A percentile compares a stretch with the other conserved stretches of the same genome.
Conservation (phyloP, 192 early-diverging fungal genomes). For the Spizellomyces punctatus region DNA sequence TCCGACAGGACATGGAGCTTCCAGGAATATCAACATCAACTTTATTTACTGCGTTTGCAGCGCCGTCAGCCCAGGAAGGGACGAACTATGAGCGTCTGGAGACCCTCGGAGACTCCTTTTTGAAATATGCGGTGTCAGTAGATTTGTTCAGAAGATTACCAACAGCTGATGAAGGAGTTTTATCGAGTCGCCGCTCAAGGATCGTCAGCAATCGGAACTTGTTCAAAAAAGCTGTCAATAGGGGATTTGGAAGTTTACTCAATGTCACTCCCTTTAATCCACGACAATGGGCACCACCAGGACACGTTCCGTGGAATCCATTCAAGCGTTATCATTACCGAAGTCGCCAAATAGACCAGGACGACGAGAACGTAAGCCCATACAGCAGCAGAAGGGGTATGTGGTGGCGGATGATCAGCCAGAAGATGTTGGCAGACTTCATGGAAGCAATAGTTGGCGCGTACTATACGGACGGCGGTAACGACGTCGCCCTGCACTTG, state of each 20-base stretch:
- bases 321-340: background rate
- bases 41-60: constrained; percentile 65
- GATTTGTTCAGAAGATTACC: constrained; percentile 73
- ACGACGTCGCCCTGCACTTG: constrained; percentile 29
- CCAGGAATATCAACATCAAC: constrained; percentile 27
- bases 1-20: constrained; percentile 19
- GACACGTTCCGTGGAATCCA: background rate
- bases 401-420: constrained; percentile 50
- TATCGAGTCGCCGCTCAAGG: constrained; percentile 69
- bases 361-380: constrained; percentile 28
- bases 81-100: constrained; percentile 88
- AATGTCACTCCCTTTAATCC: constrained; percentile 64
- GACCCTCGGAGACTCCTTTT: constrained; percentile 83
- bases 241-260: constrained; percentile 63
- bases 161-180: constrained; percentile 73
- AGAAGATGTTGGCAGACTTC: constrained; percentile 86
- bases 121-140: constrained; percentile 74
- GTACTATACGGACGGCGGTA: constrained; percentile 62
- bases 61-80: constrained; percentile 68
- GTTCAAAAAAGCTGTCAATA: constrained; percentile 53
- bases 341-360: background rate
- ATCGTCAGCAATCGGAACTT: constrained; percentile 80
- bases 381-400: constrained; percentile 19
- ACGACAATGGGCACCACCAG: constrained; percentile 36
- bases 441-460: constrained; percentile 84